Evolutionary conservation across 2,329 filamentous ascomycete species (phyloP), one percentile per base, ranked within the genome.

Genomic region (Albophoma yamanashiensis): DNA sequence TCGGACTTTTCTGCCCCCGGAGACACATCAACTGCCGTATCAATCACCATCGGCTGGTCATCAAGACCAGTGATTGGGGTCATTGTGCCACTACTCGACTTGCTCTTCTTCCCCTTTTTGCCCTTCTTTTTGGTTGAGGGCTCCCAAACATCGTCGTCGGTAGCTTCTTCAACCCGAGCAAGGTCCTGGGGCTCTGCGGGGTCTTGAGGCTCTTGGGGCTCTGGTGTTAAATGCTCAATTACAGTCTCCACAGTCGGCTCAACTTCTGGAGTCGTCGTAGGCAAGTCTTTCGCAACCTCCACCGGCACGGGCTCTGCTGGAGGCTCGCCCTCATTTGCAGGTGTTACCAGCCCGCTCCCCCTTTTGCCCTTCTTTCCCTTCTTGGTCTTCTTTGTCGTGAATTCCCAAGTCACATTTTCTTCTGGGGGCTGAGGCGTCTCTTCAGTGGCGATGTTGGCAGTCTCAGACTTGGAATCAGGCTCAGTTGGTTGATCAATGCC

Each of bases 51-150:
- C 62, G 31, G 22, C 43, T 60, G 63, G 31, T 34, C 50, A 61
- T 71, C 62, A 27, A 53, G 45, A 27, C 56, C 47, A 57, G 58
- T 58, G 31, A 8, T 61, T 20, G 59, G 57, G 38, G 55, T 58
- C 15, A 58, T 58, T 34, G 58, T 47, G 9, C 55, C 55, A 12
- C 55, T 52, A 17, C 27, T 8, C 8, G 47, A n/a, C 39, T 60
- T 64, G 31, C 43, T 45, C 60, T 71, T 67, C 64, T 72, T 75
- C 70, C 66, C 74, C 68, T 73, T 74, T 66, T 73, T 73, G 59
- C 70, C 75, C 64, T 79, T 81, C 62, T 75, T 78, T 62, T 75
- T 78, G 60, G 68, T 67, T 57, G 75, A 71, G 43, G 70, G 63
- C 9, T 72, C 71, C 62, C 66, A 68, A 34, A 68, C 67, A 40